Base-by-base conservation (phyloP, 495 filamentous ascomycete genomes). In the Aspergillus bertholletiae region DNA sequence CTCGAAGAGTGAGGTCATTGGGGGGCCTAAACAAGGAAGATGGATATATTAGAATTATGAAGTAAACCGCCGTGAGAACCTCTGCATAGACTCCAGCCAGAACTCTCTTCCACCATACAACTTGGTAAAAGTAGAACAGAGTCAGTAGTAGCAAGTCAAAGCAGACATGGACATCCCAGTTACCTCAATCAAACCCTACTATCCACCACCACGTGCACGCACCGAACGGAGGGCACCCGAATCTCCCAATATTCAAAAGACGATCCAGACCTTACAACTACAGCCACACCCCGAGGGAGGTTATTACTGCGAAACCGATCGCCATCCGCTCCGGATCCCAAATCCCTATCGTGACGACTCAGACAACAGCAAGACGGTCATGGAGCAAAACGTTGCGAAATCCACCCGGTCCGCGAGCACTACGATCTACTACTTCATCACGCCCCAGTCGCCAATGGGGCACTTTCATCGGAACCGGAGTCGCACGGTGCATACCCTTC, bases 271-370 rank as follows among this genome's bases (percentile, higher is more conserved):
- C 22, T 72, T 86, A 21, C 17, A 64, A 22, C 68, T 85, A 5
- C 56, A 63, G 24, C 68, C 74, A 11, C 84, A 88, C 65, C 69
- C 80, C 51, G 84, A 86, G 72, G 85, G 85, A 27, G 86, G 84
- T 41, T 89, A 82, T 68, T 88, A 81, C 61, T 65, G 60, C 46
- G 82, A 85, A 64, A 87, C 82, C 6, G 81, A 90, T 69, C 78
- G 80, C 23, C 71, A 81, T 59, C 54, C 72, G 0, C 65, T 68
- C 11, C 71, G 64, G 13, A 61, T 84, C 22, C 74, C 80, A 4
- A 78, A 79, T 49, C 78, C 81, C 1, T 83, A 41, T 41, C 28
- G 46, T 41, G 12, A 37, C 40, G 40, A 46, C 32, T 18, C 24
- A 9, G 27, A n/a, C 52, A 6, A n/a, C 7, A 48, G 37, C 30